Base-by-base conservation (phyloP, 352 stramenopile species). In the Saprolegnia diclina region DNA sequence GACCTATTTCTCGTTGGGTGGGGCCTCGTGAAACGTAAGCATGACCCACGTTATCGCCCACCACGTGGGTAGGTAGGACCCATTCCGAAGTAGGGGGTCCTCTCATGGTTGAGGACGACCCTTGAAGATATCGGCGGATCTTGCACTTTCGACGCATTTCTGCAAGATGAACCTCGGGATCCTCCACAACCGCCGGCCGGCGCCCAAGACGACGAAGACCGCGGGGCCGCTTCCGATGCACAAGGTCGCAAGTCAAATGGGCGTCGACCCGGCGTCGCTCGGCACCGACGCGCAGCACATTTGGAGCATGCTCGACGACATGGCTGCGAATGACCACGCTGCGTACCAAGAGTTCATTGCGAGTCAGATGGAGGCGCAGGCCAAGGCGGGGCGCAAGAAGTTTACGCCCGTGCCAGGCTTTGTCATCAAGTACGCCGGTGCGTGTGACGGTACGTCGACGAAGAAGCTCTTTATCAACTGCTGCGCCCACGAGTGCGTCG, bases 211-310 rank as follows among this genome's bases (percentile, higher is more conserved):
- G 55, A 71, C 77, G 55, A 71, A 78, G 22, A 64, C 90, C 37
- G 71, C 90, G 24, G 71, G 73, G 13, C 82, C 91, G 67, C 65
- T 77, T 35, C 79, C 82, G 5, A 77, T 93, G 78, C 82, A 85
- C 35, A 81, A 89, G 66, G 89, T 93, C 64, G 87, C 85, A 46
- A 89, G 85, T 73, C 84, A 92, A 77, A 90, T 94, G 81, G 84
- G 85, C 6, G 78, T 94, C 21, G 76, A 85, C 24, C 71, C 83
- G 4, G 77, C 81, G 64, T 81, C 91, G 57, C 82, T 93, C 40
- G 80, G 83, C 21, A 73, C 74, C 40, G 80, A 92, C 29, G 85
- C 85, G 18, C 77, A 86, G 52, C 66, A 73, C 5, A 65, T 95
- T 40, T 95, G 87, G 87, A 78, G 81, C 29, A 84, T 85, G 24